Conservation (phyloP, 1,284 basidiomycete genomes). For the Sporisorium exsertum region DNA sequence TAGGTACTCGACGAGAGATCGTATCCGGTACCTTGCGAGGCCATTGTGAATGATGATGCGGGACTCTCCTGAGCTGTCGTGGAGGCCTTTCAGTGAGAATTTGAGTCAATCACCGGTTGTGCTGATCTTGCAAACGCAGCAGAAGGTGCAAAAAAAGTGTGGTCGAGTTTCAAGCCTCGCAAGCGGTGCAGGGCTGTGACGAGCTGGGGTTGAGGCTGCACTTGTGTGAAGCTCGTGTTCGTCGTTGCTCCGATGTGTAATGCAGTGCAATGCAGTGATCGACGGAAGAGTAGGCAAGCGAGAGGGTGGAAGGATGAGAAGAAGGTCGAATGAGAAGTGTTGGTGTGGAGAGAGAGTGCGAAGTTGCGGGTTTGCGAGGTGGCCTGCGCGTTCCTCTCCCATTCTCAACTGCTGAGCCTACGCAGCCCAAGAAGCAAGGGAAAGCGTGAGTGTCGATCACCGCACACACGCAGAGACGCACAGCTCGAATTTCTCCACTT, state of each 20-base stretch:
- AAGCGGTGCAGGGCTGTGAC: not conserved
- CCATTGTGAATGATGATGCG: slow-evolving; percentile 74
- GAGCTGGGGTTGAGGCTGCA: not conserved
- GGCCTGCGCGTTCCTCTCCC: slow-evolving; percentile 27
- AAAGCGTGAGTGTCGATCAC: slow-evolving; percentile 19
- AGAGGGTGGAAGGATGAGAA: not conserved
- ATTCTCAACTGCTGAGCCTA: slow-evolving; percentile 3
- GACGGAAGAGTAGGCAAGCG: not conserved
- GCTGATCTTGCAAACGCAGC: not conserved
- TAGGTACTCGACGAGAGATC: slow-evolving; percentile 98
- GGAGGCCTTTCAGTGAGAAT: not conserved
- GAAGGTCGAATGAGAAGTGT: slow-evolving; percentile 1
- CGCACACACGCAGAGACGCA: not conserved
- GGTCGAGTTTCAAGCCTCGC: not conserved
- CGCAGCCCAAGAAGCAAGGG: slow-evolving; percentile 1
- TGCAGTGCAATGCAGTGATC: not conserved
- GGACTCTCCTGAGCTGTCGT: not conserved
- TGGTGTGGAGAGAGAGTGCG: slow-evolving; percentile 6
- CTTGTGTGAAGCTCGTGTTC: not conserved
- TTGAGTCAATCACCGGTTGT: not conserved
- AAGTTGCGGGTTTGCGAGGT: slow-evolving; percentile 5
- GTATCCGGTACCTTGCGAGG: slow-evolving; percentile 97
- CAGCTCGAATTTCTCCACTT: slow-evolving; percentile 15
- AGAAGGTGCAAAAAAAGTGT: not conserved
- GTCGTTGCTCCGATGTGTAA: not conserved